Percentiles rank a stretch among this genome's conserved stretches.
Evolutionary conservation across 495 filamentous ascomycete species (phyloP).

Genomic region (Cryomyces minteri): DNA sequence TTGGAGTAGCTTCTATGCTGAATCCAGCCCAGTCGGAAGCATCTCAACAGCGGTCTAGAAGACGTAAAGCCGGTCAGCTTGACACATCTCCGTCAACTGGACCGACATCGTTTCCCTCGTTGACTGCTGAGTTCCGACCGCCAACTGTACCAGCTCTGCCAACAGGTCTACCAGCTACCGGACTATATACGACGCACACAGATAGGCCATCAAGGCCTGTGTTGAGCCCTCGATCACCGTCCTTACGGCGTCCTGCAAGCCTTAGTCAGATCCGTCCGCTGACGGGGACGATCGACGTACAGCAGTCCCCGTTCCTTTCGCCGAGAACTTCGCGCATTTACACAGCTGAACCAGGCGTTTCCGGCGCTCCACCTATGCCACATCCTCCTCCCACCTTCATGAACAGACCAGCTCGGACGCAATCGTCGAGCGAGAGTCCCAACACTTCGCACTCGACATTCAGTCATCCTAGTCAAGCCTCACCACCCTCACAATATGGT

Average conservation of each 20-base stretch:
- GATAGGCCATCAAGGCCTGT: constrained; percentile 8
- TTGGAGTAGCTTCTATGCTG: constrained; percentile 10
- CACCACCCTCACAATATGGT: constrained; percentile 1
- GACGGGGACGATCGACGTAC: constrained; percentile 16
- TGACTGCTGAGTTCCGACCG: neutral
- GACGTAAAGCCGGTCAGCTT: constrained; percentile 10
- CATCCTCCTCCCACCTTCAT: constrained; percentile 7
- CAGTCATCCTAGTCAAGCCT: constrained; percentile 5
- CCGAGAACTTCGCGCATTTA: constrained; percentile 5
- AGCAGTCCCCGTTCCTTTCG: constrained; percentile 16
- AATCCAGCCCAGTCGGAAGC: constrained; percentile 7
- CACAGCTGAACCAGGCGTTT: constrained; percentile 11
- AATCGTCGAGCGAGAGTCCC: constrained; percentile 11
- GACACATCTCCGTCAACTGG: constrained; percentile 2
- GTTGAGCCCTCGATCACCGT: constrained; percentile 18
- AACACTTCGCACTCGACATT: constrained; percentile 10
- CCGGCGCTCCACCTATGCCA: constrained; percentile 13
- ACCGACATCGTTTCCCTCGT: constrained; percentile 3
- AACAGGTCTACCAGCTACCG: neutral
- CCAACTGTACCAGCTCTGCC: neutral
- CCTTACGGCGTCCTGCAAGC: constrained; percentile 16
- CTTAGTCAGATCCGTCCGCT: constrained; percentile 9
- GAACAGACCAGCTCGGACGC: constrained; percentile 5
- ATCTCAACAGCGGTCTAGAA: neutral
- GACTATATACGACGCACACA: neutral